Percentiles rank a stretch among this genome's conserved stretches.
Conservation (phyloP, 148 eudicot genomes). For the Vaccinium myrtillus region DNA sequence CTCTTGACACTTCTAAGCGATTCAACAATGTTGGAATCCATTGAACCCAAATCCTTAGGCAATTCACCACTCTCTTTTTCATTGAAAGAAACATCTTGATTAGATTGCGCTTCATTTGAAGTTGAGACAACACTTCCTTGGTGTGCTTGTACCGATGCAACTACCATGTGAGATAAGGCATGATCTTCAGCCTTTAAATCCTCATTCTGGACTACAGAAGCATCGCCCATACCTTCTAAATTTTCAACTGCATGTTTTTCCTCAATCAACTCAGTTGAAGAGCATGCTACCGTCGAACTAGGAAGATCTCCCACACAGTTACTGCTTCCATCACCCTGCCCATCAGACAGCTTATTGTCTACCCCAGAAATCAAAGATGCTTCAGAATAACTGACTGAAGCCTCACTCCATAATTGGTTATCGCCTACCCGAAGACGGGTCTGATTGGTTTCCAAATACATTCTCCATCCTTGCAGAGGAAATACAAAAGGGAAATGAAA, state of each 20-base stretch:
- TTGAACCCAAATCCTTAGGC: slow-evolving; percentile 23
- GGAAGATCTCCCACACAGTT: slow-evolving; percentile 6
- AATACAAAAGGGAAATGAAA: neutral
- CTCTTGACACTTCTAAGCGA: slow-evolving; percentile 20
- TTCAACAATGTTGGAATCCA: slow-evolving; percentile 23
- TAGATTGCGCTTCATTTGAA: slow-evolving; percentile 16
- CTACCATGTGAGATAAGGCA: slow-evolving; percentile 4
- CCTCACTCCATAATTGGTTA: slow-evolving; percentile 16
- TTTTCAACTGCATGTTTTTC: slow-evolving; percentile 13
- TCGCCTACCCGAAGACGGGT: slow-evolving; percentile 6
- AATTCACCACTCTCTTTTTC: slow-evolving; percentile 22
- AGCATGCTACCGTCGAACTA: neutral
- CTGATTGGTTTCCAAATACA: slow-evolving; percentile 6
- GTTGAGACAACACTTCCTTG: slow-evolving; percentile 11
- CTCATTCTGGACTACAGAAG: slow-evolving; percentile 14
- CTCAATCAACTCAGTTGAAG: slow-evolving; percentile 8
- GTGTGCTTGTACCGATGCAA: slow-evolving; percentile 21
- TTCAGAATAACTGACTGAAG: slow-evolving; percentile 23
- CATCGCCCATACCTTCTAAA: slow-evolving; percentile 23
- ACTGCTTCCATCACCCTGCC: slow-evolving; percentile 2
- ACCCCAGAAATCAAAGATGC: slow-evolving; percentile 19
- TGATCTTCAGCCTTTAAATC: slow-evolving; percentile 17
- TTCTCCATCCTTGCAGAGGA: neutral
- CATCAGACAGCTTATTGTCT: slow-evolving; percentile 3
- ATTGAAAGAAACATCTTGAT: slow-evolving; percentile 24